Evolutionary conservation across 768 basidiomycete genomes (phyloP), one percentile per base, ranked within the genome.

Genomic region (Hericium alpestre): DNA sequence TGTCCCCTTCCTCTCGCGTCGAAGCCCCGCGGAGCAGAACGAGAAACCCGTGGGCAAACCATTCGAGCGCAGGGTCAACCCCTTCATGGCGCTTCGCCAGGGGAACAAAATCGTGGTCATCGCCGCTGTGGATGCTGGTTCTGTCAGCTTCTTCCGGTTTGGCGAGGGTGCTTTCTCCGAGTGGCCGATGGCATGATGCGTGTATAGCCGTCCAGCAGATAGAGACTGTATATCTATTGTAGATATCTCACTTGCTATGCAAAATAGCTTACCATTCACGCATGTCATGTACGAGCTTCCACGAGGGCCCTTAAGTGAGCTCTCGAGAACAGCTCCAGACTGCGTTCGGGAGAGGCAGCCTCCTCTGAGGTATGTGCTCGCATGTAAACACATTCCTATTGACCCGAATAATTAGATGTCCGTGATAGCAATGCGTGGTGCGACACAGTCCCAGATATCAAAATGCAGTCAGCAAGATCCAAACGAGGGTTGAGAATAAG

Each of bases 61-160:
- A 13, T 66, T 64, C 13, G 59, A 69, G 10, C 74, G 74, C 18
- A 77, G 68, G 59, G 72, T 79, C 3, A 86, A 93, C 63, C 87
- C 91, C 0, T 94, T 95, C 65, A 78, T 82, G 59, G 79, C 81
- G 4, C 73, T 97, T 59, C 90, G 94, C 63, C 80, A 82, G 27
- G 95, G 95, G 0, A 89, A 85, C 67, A 90, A 90, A 66, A 84
- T 76, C 9, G 74, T 94, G 54, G 76, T 97, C 38, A 79, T 98
- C 51, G 94, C 93, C 1, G 90, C 80, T 2, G 93, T 94, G 4
- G 93, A 96, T 70, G 79, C 82, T 2, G 92, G 94, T 9, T 91
- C 79, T 60, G 86, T 86, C 46, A 87, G 88, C 61, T 94, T 96
- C 75, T 89, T 92, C 71, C 75, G 88, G 54, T 93, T 97, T 62